phyloP scores from a whole-genome alignment of 1,139 yeast genomes.

The Debaryomyces robertsiae region DNA sequence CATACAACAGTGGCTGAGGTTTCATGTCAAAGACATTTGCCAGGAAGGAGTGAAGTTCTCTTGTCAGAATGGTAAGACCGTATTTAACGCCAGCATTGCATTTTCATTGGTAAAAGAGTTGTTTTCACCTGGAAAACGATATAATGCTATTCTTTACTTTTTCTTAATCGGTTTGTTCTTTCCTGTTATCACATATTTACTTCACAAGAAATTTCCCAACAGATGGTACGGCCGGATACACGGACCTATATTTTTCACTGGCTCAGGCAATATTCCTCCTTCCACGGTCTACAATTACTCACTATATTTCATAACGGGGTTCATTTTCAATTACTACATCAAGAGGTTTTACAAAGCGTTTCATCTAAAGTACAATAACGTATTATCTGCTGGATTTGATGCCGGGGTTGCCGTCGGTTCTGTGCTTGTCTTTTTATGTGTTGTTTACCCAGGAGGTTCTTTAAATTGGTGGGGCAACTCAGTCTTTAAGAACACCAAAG shows the following conservation, averaged over 20 bases:
- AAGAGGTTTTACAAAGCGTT: conserved; percentile 41
- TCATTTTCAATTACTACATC: conserved; percentile 53
- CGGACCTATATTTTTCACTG: conserved; percentile 51
- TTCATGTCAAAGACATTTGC: conserved; percentile 14
- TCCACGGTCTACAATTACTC: conserved; percentile 55
- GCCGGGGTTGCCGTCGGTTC: conserved; percentile 46
- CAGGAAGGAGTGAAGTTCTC: conserved; percentile 16
- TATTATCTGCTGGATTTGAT: conserved; percentile 25
- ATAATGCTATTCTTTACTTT: conserved; percentile 41
- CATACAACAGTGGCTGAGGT: conserved; percentile 26
- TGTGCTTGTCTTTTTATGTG: conserved; percentile 42
- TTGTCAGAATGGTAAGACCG: conserved; percentile 22
- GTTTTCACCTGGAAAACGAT: conserved; percentile 42
- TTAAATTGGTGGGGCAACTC: conserved; percentile 43
- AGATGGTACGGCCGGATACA: conserved; percentile 23
- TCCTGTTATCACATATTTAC: conserved; percentile 29
- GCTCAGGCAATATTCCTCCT: conserved; percentile 54
- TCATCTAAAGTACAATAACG: conserved; percentile 26
- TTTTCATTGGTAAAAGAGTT: conserved; percentile 30
- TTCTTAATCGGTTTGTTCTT: conserved; percentile 49
- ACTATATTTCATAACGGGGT: conserved; percentile 50
- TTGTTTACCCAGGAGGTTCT: conserved; percentile 30
- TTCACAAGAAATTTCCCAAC: conserved; percentile 22
- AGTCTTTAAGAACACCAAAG: conserved; percentile 19
- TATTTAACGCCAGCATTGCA: conserved; percentile 20